Evolutionary conservation across 228 moss, liverwort and hornwort genomes (phyloP), one percentile per base, ranked within the genome.

Genomic region (Sphagnum magellanicum): DNA sequence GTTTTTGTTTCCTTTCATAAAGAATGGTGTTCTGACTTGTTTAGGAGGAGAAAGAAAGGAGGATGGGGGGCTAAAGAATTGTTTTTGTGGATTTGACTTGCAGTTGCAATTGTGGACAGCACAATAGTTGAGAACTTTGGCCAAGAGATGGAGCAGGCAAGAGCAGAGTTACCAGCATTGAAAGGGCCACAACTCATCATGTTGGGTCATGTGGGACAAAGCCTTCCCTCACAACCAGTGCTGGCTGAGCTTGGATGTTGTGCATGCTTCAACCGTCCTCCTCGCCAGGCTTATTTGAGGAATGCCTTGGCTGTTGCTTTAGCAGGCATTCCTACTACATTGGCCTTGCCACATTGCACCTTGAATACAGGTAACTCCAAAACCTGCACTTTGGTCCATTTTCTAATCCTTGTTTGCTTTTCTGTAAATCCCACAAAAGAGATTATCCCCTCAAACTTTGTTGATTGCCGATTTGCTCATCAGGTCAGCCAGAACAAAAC

Each of bases 271-370:
- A 80, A 77, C 65, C 74, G 84, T 11, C 84, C 84, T 5, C 75
- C 84, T 63, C 84, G 84, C 60, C 84, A 80, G 73, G 77, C 84
- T 8, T 84, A 84, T 50, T 73, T 84, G 16, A 67, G 84, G 62
- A 80, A 80, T 61, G 84, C 84, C 68, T 71, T 84, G 73, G 80
- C 80, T n/a, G 80, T 84, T 47, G 84, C 84, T 58, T 68, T 84
- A 11, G 77, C 80, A 9, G 84, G 84, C 47, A 79, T 77, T 64
- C 32, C 32, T 32, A 32, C 32, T 32, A 32, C 32, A 32, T 32
- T 32, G 32, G 32, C 32, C 32, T 32, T 32, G 32, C 32, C 32
- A 32, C 32, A 32, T 32, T 32, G 32, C 32, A 32, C 32, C 32
- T 32, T 32, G 32, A 32, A 32, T 32, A 32, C 32, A 32, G 32